Conservation (phyloP, 2,329 filamentous ascomycete genomes). For the Neonectria faginata region DNA sequence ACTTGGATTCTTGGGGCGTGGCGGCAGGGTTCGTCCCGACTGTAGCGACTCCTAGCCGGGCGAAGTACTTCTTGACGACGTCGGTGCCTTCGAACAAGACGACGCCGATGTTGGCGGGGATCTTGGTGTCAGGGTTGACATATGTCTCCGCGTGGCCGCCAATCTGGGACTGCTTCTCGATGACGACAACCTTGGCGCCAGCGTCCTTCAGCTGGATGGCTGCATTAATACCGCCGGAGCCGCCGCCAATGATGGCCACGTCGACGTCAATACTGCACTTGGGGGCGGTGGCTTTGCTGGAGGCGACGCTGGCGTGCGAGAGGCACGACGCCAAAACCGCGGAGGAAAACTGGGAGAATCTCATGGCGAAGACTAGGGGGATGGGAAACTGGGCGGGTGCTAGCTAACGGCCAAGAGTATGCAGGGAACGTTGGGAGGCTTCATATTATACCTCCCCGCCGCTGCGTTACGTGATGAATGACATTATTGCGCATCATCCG, state of each 20-base stretch:
- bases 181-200: conserved; percentile 33
- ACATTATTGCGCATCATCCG: no score
- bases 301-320: background rate
- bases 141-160: conserved; percentile 41
- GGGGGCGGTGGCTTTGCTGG: background rate
- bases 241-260: conserved; percentile 34
- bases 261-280: conserved; percentile 30
- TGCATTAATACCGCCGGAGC: conserved; percentile 34
- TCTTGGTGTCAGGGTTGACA: conserved; percentile 22
- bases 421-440: no score
- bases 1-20: background rate
- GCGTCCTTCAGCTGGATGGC: conserved; percentile 38
- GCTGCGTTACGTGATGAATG: no score
- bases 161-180: conserved; percentile 37
- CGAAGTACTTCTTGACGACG: conserved; percentile 32
- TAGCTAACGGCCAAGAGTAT: no score
- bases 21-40: conserved; percentile 4
- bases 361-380: background rate
- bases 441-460: no score
- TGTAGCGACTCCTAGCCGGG: conserved; percentile 24
- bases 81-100: conserved; percentile 29
- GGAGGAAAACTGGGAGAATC: background rate
- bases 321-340: background rate
- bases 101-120: conserved; percentile 32
- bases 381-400: no score